phyloP scores from a whole-genome alignment of 192 early-diverging fungal genomes.

The Umbelopsis isabellina region DNA sequence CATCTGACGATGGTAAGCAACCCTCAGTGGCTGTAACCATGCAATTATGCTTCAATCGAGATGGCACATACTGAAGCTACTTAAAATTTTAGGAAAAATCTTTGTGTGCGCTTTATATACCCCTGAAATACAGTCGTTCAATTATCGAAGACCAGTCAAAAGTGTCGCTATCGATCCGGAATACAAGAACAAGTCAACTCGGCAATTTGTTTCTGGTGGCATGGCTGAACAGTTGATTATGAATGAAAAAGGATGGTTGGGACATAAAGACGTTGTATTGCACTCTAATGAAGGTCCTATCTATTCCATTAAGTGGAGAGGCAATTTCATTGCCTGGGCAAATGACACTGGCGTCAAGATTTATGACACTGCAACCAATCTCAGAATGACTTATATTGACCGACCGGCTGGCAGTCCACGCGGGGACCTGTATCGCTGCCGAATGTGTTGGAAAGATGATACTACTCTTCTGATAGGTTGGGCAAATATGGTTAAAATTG shows the following conservation, averaged over 20 bases:
- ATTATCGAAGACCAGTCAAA: slow-evolving; percentile 88
- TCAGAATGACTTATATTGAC: slow-evolving; percentile 84
- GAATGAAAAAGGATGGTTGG: slow-evolving; percentile 94
- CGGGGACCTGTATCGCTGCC: slow-evolving; percentile 82
- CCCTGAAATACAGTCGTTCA: slow-evolving; percentile 68
- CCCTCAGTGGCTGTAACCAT: neutral
- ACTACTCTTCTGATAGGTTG: slow-evolving; percentile 87
- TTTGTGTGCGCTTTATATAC: slow-evolving; percentile 84
- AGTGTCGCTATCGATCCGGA: slow-evolving; percentile 89
- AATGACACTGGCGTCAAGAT: slow-evolving; percentile 89
- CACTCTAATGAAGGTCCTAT: slow-evolving; percentile 91
- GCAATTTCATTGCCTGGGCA: slow-evolving; percentile 90
- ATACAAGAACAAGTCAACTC: slow-evolving; percentile 73
- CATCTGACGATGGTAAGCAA: slow-evolving; percentile 86
- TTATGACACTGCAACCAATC: slow-evolving; percentile 72
- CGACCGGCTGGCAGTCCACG: slow-evolving; percentile 75
- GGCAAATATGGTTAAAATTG: slow-evolving; percentile 92
- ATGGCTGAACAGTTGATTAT: slow-evolving; percentile 85
- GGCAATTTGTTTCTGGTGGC: slow-evolving; percentile 89
- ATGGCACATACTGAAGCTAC: neutral
- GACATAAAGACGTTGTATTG: slow-evolving; percentile 76
- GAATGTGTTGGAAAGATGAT: slow-evolving; percentile 85
- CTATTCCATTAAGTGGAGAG: slow-evolving; percentile 84
- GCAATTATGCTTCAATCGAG: neutral
- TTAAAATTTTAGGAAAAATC: slow-evolving; percentile 70